Evolutionary conservation across 2,329 filamentous ascomycete species (phyloP), one percentile per base, ranked within the genome.

Genomic region (Trichophyton schoenleinii): DNA sequence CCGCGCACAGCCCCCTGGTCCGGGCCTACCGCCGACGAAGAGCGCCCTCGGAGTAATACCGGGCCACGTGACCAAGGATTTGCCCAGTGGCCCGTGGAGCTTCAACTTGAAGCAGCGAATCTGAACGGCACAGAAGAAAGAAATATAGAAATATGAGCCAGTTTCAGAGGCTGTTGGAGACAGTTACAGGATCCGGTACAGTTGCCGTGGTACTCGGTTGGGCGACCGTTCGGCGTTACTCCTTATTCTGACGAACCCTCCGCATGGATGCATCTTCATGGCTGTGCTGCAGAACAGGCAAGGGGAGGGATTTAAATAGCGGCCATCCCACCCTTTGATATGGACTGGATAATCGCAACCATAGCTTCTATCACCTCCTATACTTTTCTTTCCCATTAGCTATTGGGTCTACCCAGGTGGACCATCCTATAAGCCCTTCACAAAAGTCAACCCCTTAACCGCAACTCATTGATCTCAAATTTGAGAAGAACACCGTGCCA

Each of bases 401-500:
- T 38, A 38, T 38, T 13, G 34, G 34, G 3, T 38, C 34, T 13
- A 38, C 3, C 11, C 34, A 13, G 34, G 34, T 8, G 11, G 34
- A 3, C 34, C 34, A 7, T 13, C 34, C 34, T 38, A n/a, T 38
- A n/a, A 44, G 4, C 41, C n/a, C 11, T 1, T 44, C 7, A 44
- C 41, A 2, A 42, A 2, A 42, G 38, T 13, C 38, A 42, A 13
- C 2, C 9, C 15, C n/a, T 20, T 46, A 46, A n/a, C 15, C 18
- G 1, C 42, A 15, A 42, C 7, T 15, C 13, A 34, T 58, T 18
- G 15, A 58, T 4, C 20, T 13, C 22, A 15, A 1, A 22, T 28
- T 41, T 58, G n/a, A 9, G 11, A 66, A 9, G 49, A 74, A 73
- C 13, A 11, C 41, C 3, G 18, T 34, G 49, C 22, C 41, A 6